These are phyloP conservation scores for Phyllachora maydis DNA, from an alignment of 2,329 filamentous ascomycete genomes.

Conservation along the genomic window DNA sequence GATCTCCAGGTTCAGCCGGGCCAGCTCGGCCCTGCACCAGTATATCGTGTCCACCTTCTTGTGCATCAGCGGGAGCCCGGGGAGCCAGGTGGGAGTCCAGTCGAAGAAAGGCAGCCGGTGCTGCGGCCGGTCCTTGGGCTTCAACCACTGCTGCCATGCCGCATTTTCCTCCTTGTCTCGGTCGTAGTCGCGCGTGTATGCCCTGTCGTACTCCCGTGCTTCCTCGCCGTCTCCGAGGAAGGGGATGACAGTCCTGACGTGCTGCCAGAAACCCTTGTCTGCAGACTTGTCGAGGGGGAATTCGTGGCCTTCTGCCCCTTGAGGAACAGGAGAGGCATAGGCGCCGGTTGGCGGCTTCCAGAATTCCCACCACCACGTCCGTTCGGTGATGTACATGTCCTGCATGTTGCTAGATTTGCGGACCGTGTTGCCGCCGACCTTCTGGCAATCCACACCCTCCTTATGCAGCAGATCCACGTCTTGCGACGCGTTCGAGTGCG, in stretches of 20 bases:
- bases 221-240: conserved; percentile 24
- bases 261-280: conserved; percentile 27
- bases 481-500: conserved; percentile 17
- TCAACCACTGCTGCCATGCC: conserved; percentile 67
- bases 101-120: conserved; percentile 49
- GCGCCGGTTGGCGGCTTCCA: conserved; percentile 42
- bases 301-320: conserved; percentile 25
- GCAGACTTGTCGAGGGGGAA: conserved; percentile 17
- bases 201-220: conserved; percentile 34
- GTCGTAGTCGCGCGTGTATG: conserved; percentile 37
- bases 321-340: conserved; percentile 39
- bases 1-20: conserved; percentile 77
- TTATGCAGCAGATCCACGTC: conserved; percentile 14
- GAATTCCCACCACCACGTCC: conserved; percentile 36
- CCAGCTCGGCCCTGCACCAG: conserved; percentile 70
- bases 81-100: conserved; percentile 45
- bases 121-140: conserved; percentile 63
- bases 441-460: conserved; percentile 9
- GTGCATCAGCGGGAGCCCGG: conserved; percentile 56
- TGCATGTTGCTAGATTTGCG: conserved; percentile 26
- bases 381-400: conserved; percentile 23
- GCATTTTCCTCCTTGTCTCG: conserved; percentile 43
- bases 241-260: conserved; percentile 25
- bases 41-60: conserved; percentile 93
- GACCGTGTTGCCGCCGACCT: conserved; percentile 25